A percentile compares a stretch with the other conserved stretches of the same genome.
Conservation (phyloP, 208 protist genomes). For the Leptomonas seymouri region DNA sequence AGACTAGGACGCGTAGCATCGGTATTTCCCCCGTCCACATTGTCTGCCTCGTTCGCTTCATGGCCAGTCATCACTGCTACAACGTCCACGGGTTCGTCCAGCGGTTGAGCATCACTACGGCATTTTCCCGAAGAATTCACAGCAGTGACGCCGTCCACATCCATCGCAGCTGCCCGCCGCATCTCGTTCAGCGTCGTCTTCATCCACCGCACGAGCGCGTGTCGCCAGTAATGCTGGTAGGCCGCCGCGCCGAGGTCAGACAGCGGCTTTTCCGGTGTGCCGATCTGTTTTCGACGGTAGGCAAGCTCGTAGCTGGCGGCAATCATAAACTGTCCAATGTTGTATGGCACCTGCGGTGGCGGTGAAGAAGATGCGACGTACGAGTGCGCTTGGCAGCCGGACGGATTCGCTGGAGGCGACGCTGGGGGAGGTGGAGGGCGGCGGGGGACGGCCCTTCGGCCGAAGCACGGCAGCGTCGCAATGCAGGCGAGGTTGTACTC, state of each 20-base stretch:
- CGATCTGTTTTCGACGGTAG: slow-evolving; percentile 94
- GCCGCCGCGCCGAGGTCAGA: slow-evolving; percentile 96
- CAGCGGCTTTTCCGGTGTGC: slow-evolving; percentile 98
- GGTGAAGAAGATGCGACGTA: slow-evolving; percentile 1
- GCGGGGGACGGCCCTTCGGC: slow-evolving; percentile 20
- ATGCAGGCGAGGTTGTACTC: slow-evolving; percentile 99
- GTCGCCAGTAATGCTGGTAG: slow-evolving; percentile 93
- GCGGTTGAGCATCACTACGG: background rate
- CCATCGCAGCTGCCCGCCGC: slow-evolving; percentile 15
- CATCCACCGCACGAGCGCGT: slow-evolving; percentile 71
- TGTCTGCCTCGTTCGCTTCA: background rate
- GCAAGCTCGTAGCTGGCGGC: slow-evolving; percentile 98
- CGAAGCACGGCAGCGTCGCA: slow-evolving; percentile 97
- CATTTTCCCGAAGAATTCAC: background rate
- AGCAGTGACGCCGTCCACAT: slow-evolving; percentile 10
- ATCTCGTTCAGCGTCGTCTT: slow-evolving; percentile 25
- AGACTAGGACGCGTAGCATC: no score
- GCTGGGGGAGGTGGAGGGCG: slow-evolving; percentile 6
- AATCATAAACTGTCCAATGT: slow-evolving; percentile 98
- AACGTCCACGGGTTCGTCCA: background rate
- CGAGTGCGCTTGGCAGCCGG: background rate
- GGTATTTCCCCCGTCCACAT: background rate
- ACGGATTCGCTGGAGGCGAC: background rate
- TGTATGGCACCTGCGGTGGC: slow-evolving; percentile 22
- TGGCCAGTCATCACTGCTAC: background rate